Evolutionary conservation across 768 basidiomycete genomes (phyloP).

Genomic region (Agaricus subrufescens): DNA sequence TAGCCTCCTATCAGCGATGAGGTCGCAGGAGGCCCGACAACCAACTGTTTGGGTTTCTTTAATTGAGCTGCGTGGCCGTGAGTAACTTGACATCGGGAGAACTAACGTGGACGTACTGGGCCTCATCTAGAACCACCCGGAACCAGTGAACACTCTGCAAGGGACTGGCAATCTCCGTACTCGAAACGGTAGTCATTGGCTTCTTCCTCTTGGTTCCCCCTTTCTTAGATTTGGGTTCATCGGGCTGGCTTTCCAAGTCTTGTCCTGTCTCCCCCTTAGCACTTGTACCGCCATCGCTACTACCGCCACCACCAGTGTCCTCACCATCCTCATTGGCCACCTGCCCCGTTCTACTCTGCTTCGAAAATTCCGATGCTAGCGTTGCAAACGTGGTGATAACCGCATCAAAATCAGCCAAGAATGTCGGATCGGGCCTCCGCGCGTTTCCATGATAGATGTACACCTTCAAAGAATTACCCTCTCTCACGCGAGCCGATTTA

Average conservation of each 20-base stretch:
- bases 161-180: slow-evolving; percentile 61
- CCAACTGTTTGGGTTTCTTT: slow-evolving; percentile 95
- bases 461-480: slow-evolving; percentile 63
- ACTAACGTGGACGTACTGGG: slow-evolving; percentile 68
- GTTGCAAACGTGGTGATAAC: slow-evolving; percentile 98
- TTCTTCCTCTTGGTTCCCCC: slow-evolving; percentile 66
- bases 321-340: slow-evolving; percentile 59
- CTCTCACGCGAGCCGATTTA: slow-evolving; percentile 32
- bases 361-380: slow-evolving; percentile 91
- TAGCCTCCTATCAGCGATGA: slow-evolving; percentile 87
- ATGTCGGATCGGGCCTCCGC: slow-evolving; percentile 79
- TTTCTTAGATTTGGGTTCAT: slow-evolving; percentile 57
- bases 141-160: slow-evolving; percentile 97
- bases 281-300: slow-evolving; percentile 62
- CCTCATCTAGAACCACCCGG: slow-evolving; percentile 88
- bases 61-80: slow-evolving; percentile 56
- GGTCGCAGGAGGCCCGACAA: slow-evolving; percentile 91
- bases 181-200: slow-evolving; percentile 23
- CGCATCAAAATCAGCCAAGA: slow-evolving; percentile 90
- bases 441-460: slow-evolving; percentile 96
- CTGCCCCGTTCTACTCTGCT: slow-evolving; percentile 67
- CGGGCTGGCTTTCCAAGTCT: background rate
- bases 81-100: background rate
- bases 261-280: slow-evolving; percentile 47
- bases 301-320: slow-evolving; percentile 64